Percentiles rank a stretch among this genome's conserved stretches.
Evolutionary conservation across 805 yeast genomes (phyloP).

Genomic region (Metschnikowia bowlesiae): DNA sequence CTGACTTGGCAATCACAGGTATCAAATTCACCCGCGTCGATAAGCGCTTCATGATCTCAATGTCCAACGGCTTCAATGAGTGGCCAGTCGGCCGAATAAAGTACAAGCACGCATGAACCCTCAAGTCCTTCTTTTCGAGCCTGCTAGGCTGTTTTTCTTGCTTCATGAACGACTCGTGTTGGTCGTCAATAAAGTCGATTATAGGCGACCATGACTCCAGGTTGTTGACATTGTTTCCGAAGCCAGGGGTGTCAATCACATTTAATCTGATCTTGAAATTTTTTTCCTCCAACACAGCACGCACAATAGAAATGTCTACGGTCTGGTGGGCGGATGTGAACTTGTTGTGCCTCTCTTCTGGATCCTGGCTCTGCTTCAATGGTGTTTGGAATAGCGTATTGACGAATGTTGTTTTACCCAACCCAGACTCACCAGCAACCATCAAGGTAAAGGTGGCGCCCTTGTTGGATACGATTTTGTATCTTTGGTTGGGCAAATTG

Average conservation of each 20-base stretch:
- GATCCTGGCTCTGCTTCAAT: conserved; percentile 55
- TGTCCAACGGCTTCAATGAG: conserved; percentile 80
- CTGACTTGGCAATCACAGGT: conserved; percentile 88
- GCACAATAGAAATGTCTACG: conserved; percentile 70
- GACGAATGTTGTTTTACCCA: conserved; percentile 89
- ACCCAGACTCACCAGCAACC: conserved; percentile 89
- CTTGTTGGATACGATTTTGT: conserved; percentile 67
- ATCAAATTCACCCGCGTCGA: conserved; percentile 79
- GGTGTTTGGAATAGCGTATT: conserved; percentile 79
- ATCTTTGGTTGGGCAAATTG: conserved; percentile 71
- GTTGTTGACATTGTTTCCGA: conserved; percentile 87
- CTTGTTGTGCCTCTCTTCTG: conserved; percentile 52
- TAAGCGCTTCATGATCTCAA: conserved; percentile 80
- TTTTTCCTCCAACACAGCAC: conserved; percentile 82
- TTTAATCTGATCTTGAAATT: conserved; percentile 74
- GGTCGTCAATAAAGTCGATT: conserved; percentile 85
- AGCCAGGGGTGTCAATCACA: conserved; percentile 89
- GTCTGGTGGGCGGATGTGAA: conserved; percentile 56
- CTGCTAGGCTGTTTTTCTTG: conserved; percentile 92
- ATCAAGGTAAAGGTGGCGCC: conserved; percentile 77
- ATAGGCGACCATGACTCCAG: conserved; percentile 82
- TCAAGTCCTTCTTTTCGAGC: conserved; percentile 59
- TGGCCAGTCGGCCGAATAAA: conserved; percentile 91
- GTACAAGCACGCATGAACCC: conserved; percentile 88
- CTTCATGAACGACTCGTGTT: conserved; percentile 81